phyloP scores from a whole-genome alignment of 2,329 filamentous ascomycete genomes.

The Calonectria montana region DNA sequence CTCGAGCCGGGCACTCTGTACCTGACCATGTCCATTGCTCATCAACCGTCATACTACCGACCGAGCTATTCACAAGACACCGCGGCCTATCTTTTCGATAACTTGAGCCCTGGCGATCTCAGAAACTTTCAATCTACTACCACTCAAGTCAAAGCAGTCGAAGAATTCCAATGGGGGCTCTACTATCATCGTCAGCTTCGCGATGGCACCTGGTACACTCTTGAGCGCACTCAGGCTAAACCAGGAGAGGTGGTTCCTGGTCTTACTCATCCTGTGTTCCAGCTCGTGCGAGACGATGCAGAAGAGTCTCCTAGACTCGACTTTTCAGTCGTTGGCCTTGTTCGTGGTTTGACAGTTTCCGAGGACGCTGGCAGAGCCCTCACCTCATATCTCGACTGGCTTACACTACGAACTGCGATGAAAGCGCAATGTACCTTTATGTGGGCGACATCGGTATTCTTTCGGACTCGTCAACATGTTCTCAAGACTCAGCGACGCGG shows the following conservation, averaged over 20 bases:
- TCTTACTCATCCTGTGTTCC: conserved; percentile 25
- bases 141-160: conserved; percentile 32
- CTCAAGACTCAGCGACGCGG: conserved; percentile 21
- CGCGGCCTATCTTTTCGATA: conserved; percentile 14
- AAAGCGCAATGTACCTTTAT: conserved; percentile 41
- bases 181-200: conserved; percentile 46
- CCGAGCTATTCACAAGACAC: neutral
- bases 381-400: conserved; percentile 48
- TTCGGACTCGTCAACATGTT: conserved; percentile 43
- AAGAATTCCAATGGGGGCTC: conserved; percentile 52
- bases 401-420: conserved; percentile 38
- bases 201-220: conserved; percentile 44
- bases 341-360: conserved; percentile 43
- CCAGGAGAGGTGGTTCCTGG: conserved; percentile 18
- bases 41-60: conserved; percentile 11
- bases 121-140: conserved; percentile 30
- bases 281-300: conserved; percentile 33
- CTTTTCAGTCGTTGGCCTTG: conserved; percentile 44
- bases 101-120: conserved; percentile 17
- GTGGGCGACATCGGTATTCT: conserved; percentile 45
- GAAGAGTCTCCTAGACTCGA: conserved; percentile 43
- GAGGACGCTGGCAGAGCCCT: conserved; percentile 31
- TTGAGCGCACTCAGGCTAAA: conserved; percentile 14
- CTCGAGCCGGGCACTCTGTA: conserved; percentile 40
- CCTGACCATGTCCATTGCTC: conserved; percentile 38